These are phyloP conservation scores for Aspergillus heteromorphus DNA, from an alignment of 495 filamentous ascomycete genomes.

Conservation along the genomic window DNA sequence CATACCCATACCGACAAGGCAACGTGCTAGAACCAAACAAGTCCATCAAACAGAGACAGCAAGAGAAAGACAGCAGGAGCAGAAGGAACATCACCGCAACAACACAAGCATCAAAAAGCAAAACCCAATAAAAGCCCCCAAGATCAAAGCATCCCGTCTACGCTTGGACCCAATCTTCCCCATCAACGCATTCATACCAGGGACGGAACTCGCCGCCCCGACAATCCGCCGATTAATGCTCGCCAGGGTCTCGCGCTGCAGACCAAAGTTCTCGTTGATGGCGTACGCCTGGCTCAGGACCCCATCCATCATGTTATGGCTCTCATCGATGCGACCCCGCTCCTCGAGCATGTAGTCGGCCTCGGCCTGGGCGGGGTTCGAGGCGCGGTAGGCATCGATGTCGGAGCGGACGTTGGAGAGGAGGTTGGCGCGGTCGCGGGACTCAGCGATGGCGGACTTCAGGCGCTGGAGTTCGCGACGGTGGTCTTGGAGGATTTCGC, in stretches of 20 bases:
- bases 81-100: conserved; percentile 53
- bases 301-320: conserved; percentile 79
- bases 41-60: neutral
- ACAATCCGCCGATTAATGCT: conserved; percentile 87
- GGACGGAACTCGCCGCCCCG: conserved; percentile 80
- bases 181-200: conserved; percentile 90
- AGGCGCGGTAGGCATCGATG: conserved; percentile 79
- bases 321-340: conserved; percentile 74
- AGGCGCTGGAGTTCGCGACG: conserved; percentile 74
- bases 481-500: conserved; percentile 84
- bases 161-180: conserved; percentile 91
- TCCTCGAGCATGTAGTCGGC: conserved; percentile 97
- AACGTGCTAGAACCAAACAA: neutral
- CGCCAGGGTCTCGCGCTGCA: conserved; percentile 79
- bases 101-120: conserved; percentile 85
- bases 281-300: conserved; percentile 96
- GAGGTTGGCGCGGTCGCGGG: conserved; percentile 85
- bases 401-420: conserved; percentile 86
- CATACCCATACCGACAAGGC: conserved; percentile 1
- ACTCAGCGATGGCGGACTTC: conserved; percentile 57
- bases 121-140: conserved; percentile 83
- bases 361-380: conserved; percentile 74
- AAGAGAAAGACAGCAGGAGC: conserved; percentile 6
- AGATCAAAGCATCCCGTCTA: conserved; percentile 88
- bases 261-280: conserved; percentile 82